Evolutionary conservation across 2,329 filamentous ascomycete genomes (phyloP), one percentile per base, ranked within the genome.

Genomic region (Sclerotinia sclerotiorum): DNA sequence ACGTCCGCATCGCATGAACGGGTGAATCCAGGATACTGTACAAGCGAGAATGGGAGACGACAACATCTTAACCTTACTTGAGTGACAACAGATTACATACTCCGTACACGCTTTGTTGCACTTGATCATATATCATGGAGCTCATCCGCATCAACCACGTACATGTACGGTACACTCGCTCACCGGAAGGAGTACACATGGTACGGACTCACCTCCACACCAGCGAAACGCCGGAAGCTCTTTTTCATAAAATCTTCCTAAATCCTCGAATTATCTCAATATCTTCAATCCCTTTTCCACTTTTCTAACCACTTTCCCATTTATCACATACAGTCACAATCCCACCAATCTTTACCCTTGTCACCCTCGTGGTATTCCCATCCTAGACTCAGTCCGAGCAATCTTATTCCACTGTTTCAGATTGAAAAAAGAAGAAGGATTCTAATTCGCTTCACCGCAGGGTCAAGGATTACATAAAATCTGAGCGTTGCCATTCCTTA

Each of bases 341-440:
- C 57, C 27, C 10, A 35, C 29, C 24, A 62, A 62, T 35, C 58
- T 35, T 19, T 24, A 49, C 46, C 58, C 58, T 19, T 49, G 58
- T n/a, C 29, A 3, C 29, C 58, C 58, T 62, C 58, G 58, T 62
- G 58, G 58, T 62, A 42, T 49, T 61, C 44, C 58, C 15, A 49
- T 35, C 58, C 58, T 49, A 61, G 57, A 62, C 44, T 19, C 8
- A 35, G 58, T 62, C 58, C 58, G 29, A 35, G 27, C 58, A 49
- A 62, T 49, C 55, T 58, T 27, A 35, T 48, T 49, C 27, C 58
- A 61, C 29, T 17, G 58, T 62, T 62, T 62, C 58, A 62, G 58
- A 49, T 62, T 61, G 29, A 42, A 13, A 42, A 42, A 21, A 61
- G 48, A 15, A 24, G 49, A 61, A 32, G 17, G 42, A 27, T 61